Base-by-base conservation (phyloP, 495 filamentous ascomycete species). In the Podospora pseudopauciseta region DNA sequence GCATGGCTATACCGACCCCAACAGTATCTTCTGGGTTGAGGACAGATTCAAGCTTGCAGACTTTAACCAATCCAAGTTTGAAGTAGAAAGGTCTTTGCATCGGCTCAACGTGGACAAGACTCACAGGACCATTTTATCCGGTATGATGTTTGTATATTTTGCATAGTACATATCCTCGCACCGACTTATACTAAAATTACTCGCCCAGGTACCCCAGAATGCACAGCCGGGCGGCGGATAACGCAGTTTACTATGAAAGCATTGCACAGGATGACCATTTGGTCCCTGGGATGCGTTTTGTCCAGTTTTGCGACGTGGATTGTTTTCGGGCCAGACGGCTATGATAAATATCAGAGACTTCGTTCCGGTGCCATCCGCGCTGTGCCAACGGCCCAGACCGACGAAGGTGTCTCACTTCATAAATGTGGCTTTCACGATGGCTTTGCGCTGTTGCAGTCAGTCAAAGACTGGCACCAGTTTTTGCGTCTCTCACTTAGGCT, bases 221-320 rank as follows among this genome's bases (percentile, higher is more conserved):
- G 69, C 23, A 67, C 69, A 59, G 55, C 65, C 56, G 69, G 65
- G 55, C 72, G 63, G 6, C 32, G 23, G 23, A 23, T 61, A 13
- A 55, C 39, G 26, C 56, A 62, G 11, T 65, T 70, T 19, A 71
- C 66, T 5, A 65, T 28, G 15, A 70, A 34, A 62, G 11, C 71
- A 78, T 20, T 67, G 5, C 80, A 80, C 65, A 72, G 71, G 34
- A 76, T 81, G 57, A 80, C 81, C 64, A 80, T 72, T 3, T 81
- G 80, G 80, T 81, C 80, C 11, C 71, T 81, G 62, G 80, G 78
- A 1, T 82, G 80, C 72, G 78, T 82, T 11, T 68, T 82, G 19
- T 82, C 80, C 2, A 67, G 78, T 11, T 76, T 77, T 13, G 80
- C 78, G 4, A 81, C 80, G 1, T 82, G 80, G 80, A 72, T 81